Evolutionary conservation across 75 land plant species (phyloP).

Genomic region (Pinus tabuliformis): DNA sequence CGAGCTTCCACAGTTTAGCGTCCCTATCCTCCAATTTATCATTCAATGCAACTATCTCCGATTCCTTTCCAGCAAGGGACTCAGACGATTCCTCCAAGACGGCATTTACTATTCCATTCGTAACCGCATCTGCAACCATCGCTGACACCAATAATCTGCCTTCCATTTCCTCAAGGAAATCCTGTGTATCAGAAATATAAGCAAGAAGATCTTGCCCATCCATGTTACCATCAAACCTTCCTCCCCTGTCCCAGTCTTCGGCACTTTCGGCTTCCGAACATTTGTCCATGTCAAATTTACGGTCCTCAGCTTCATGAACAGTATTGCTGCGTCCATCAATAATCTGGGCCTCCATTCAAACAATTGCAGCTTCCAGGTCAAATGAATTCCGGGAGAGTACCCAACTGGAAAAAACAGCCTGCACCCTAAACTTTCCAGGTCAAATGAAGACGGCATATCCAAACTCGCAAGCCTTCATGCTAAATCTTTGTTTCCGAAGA

Average conservation of each 20-base stretch:
- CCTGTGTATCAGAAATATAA: background rate
- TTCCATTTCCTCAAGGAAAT: constrained; percentile 39
- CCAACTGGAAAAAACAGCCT: background rate
- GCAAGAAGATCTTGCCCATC: background rate
- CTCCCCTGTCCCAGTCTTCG: background rate
- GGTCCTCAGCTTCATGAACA: background rate
- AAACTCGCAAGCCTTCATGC: background rate
- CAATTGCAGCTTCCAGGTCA: background rate
- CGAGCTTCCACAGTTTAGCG: background rate
- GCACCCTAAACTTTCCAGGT: background rate
- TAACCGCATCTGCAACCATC: constrained; percentile 58
- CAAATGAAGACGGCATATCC: constrained; percentile 8
- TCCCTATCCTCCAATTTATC: constrained; percentile 13
- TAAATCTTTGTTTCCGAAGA: background rate
- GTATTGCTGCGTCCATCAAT: background rate
- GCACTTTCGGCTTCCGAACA: constrained; percentile 1
- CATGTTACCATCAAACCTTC: background rate
- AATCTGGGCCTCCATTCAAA: constrained; percentile 3
- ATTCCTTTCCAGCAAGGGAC: constrained; percentile 36
- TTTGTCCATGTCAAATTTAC: background rate
- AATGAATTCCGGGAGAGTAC: background rate
- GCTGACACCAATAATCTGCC: constrained; percentile 45
- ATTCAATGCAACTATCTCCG: constrained; percentile 33
- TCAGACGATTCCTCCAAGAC: constrained; percentile 46
- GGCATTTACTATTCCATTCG: constrained; percentile 58